Base-by-base conservation (phyloP, 2,329 filamentous ascomycete species). In the Colletotrichum eleusines region DNA sequence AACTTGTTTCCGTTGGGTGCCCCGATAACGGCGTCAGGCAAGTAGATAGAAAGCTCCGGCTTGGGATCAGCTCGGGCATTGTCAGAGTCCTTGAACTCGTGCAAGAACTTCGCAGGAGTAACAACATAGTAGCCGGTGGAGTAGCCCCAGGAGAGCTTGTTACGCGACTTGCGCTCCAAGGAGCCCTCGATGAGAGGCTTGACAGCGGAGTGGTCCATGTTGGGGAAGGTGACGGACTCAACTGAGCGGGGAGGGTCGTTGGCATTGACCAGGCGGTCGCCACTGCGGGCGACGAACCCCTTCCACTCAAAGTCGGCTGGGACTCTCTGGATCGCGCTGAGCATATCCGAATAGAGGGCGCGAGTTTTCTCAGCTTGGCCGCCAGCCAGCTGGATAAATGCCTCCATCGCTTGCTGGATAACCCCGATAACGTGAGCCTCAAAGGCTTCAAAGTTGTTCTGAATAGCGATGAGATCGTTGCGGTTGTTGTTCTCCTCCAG, bases 31-130 rank as follows among this genome's bases (percentile, higher is more conserved):
- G 95, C 97, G 76, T 99, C 96, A 14, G 96, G 95, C 1, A 99
- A 90, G 81, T 95, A 98, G 74, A 99, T 89, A 18, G 93, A 96
- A 50, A 96, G 85, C 79, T 99, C 95, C 0, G 96, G 95, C 67
- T 88, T 86, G 12, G 94, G 94, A 72, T 97, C 94, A 76, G 89
- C 83, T 58, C 87, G 86, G 62, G 87, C 75, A 77, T 90, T 88
- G 77, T 98, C 95, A 78, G 93, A 92, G 77, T 97, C 94, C 83
- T 97, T 97, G 87, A 97, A 99, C 81, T 98, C 95, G 83, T 99
- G 96, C 69, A 99, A 84, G 83, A 92, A 99, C 77, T 93, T 94
- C 68, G 93, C 89, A 0, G 94, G 92, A 0, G 94, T 97, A 58
- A 98, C 90, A 67, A 96, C 95, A 78, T 97, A 99, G 86, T 97